These are phyloP conservation scores for Pezicula neosporulosa DNA, from an alignment of 2,329 filamentous ascomycete species.

Conservation along the genomic window DNA sequence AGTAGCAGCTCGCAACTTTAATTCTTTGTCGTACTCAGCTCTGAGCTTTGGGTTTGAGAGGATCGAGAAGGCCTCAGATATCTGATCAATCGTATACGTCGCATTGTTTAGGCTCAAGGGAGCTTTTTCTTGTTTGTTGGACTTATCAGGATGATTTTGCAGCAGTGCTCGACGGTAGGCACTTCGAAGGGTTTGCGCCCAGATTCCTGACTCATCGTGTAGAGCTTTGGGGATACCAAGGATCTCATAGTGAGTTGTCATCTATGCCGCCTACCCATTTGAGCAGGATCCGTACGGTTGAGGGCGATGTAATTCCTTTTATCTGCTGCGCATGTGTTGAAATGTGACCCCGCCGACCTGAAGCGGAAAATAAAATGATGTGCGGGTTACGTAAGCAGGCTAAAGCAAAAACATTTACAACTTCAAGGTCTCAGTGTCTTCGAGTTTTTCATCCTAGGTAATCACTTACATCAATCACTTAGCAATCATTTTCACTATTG, in stretches of 20 bases:
- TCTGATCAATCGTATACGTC: conserved; percentile 58
- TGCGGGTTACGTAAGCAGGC: no score
- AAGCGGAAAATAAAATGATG: no score
- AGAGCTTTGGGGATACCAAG: conserved; percentile 50
- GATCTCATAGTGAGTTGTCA: conserved; percentile 56
- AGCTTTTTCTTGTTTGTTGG: conserved; percentile 8
- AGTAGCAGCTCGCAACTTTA: conserved; percentile 32
- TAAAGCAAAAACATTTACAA: no score
- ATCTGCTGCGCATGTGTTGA: no score
- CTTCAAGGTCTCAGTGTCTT: no score
- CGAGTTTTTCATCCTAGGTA: no score
- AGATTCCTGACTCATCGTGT: conserved; percentile 39
- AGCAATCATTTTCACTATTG: no score
- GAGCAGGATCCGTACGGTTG: background rate
- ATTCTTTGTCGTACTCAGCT: conserved; percentile 49
- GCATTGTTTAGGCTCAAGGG: conserved; percentile 7
- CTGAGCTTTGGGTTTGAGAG: conserved; percentile 49
- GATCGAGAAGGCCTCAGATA: conserved; percentile 54
- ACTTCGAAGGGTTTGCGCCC: conserved; percentile 50
- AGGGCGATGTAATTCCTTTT: no score
- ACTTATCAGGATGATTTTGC: conserved; percentile 53
- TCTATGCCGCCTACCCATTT: conserved; percentile 17
- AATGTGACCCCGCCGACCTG: no score
- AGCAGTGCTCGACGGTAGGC: conserved; percentile 65
- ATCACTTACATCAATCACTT: no score